Base-by-base conservation (phyloP, 441 rosid genomes). In the Mallotus repandus region DNA sequence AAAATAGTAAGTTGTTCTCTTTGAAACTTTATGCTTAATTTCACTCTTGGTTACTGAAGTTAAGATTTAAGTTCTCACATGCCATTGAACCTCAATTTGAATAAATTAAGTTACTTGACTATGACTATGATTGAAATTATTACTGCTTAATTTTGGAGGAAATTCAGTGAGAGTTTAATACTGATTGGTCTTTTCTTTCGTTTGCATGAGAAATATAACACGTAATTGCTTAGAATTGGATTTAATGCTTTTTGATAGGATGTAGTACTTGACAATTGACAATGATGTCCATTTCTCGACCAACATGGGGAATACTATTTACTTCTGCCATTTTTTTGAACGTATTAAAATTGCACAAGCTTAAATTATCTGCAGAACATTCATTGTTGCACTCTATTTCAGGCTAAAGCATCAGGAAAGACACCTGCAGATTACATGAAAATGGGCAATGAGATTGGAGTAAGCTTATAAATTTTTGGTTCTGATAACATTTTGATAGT, bases 331-430 rank as follows among this genome's bases (percentile, higher is more conserved):
- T 52, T 52, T 52, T 53, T 16, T 53, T 53, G 16, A 9, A 53
- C 56, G 16, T 13, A 5, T 7, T 10, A 16, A 53, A 52, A n/a
- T 15, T 56, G 38, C 49, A 29, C n/a, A 63, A 73, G 38, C 55
- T 55, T 19, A 9, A 54, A 12, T 15, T 52, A 7, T 70, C 35
- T 52, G 45, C 11, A 21, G 65, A 50, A 68, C 67, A 32, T 45
- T 66, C 22, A 73, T 25, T 58, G 12, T 43, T 73, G 71, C 50
- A 10, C 75, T 67, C 53, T 73, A 55, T 81, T 79, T 78, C 86
- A 95, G 99, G 97, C 88, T 62, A 95, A 95, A 86, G 95, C 99
- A 84, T 93, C 91, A 49, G 98, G 98, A 72, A 93, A 75, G 83
- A 89, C 89, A 70, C 88, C 95, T 70, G 85, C 77, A 74, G 91